Conservation (phyloP, 768 basidiomycete genomes). For the Agaricus subrufescens region DNA sequence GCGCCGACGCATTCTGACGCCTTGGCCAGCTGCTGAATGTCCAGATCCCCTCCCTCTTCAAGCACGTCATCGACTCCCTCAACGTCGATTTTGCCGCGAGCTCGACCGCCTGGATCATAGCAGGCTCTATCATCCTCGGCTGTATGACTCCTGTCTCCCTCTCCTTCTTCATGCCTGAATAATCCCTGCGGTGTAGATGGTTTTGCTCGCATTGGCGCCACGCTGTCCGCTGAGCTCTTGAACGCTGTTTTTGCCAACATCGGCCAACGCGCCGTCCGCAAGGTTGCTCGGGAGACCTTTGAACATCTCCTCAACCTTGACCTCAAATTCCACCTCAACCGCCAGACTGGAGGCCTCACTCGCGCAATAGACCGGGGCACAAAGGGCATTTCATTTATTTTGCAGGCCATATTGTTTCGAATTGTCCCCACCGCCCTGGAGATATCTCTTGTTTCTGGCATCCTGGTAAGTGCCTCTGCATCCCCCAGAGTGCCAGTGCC, state of each 20-base stretch:
- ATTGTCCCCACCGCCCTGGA: constrained; percentile 95
- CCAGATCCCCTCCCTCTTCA: constrained; percentile 97
- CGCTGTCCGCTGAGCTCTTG: constrained; percentile 84
- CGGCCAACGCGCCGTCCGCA: constrained; percentile 89
- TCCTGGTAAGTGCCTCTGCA: constrained; percentile 58
- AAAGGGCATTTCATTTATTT: constrained; percentile 96
- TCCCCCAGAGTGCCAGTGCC: no score
- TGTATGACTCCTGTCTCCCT: constrained; percentile 51
- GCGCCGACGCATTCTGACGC: background rate
- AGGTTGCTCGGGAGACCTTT: constrained; percentile 94
- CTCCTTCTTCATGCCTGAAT: constrained; percentile 1
- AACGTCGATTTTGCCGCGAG: constrained; percentile 74
- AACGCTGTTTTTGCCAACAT: constrained; percentile 97
- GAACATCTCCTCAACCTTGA: constrained; percentile 89
- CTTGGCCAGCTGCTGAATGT: constrained; percentile 80
- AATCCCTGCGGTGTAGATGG: constrained; percentile 56
- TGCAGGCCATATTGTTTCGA: constrained; percentile 91
- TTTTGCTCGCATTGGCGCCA: constrained; percentile 83
- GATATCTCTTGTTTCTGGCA: constrained; percentile 95
- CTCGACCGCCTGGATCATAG: constrained; percentile 86
- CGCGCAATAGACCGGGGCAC: constrained; percentile 97
- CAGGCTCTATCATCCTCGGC: constrained; percentile 84
- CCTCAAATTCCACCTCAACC: constrained; percentile 84
- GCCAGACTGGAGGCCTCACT: constrained; percentile 95
- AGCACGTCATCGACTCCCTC: constrained; percentile 82